phyloP scores from a whole-genome alignment of 2,329 filamentous ascomycete genomes.

The Sphaerostilbella broomeana region DNA sequence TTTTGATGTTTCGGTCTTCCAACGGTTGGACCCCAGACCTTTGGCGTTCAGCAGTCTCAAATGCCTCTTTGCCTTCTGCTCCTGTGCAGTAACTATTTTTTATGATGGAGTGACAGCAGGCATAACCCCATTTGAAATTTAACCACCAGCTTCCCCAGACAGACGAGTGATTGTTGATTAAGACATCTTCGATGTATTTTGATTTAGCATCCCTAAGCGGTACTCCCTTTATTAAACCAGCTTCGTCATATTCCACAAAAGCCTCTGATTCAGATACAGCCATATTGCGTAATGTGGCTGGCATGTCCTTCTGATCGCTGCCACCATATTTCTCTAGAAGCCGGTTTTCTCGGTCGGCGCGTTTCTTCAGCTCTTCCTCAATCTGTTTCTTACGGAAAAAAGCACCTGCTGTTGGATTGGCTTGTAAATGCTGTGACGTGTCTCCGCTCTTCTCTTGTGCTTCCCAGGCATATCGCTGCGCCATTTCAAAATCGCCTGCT shows the following conservation, averaged over 20 bases:
- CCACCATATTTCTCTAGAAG: constrained; percentile 79
- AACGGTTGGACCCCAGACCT: constrained; percentile 41
- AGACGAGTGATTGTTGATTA: constrained; percentile 83
- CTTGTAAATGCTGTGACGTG: constrained; percentile 82
- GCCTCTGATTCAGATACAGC: constrained; percentile 73
- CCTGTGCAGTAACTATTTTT: constrained; percentile 99
- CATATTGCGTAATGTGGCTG: constrained; percentile 57
- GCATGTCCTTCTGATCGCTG: constrained; percentile 48
- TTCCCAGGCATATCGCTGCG: constrained; percentile 91
- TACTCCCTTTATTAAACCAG: constrained; percentile 81
- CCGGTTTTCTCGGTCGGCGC: constrained; percentile 59
- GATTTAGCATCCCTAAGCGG: constrained; percentile 71
- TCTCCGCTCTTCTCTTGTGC: constrained; percentile 76
- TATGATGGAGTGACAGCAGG: constrained; percentile 86
- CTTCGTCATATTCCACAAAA: constrained; percentile 92
- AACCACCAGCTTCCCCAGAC: constrained; percentile 98
- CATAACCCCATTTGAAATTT: constrained; percentile 91
- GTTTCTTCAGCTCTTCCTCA: constrained; percentile 64
- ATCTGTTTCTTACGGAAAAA: constrained; percentile 73
- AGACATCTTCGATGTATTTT: constrained; percentile 85
- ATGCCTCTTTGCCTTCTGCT: constrained; percentile 75
- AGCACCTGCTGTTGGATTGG: constrained; percentile 91
- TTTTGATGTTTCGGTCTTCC: no score
- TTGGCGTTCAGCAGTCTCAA: constrained; percentile 65
- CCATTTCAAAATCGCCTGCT: constrained; percentile 84